Evolutionary conservation across 768 basidiomycete genomes (phyloP), one percentile per base, ranked within the genome.

Genomic region (Mycena rosella): DNA sequence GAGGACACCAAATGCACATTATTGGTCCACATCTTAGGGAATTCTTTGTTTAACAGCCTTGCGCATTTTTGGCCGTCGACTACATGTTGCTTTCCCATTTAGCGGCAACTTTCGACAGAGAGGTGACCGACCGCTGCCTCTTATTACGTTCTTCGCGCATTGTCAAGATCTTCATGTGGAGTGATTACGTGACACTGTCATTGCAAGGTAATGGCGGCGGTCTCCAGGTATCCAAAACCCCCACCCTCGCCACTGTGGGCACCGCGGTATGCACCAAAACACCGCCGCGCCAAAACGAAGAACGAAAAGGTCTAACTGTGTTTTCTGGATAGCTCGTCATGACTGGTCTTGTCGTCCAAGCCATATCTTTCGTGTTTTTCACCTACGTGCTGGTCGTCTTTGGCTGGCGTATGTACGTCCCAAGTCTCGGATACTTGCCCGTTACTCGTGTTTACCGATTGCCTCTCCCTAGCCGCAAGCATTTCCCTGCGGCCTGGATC

Each of bases 21-120:
- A 34, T 48, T 29, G 2, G 13, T 6, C 44, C n/a, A 2, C 11
- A 8, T 34, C 30, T 26, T n/a, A n/a, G n/a, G n/a, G n/a, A 51
- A 49, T 27, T 5, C 29, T 17, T 11, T 24, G 34, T 29, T 15
- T 27, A 34, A 40, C 55, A 86, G 85, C 88, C 89, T 2, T 90
- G 89, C 73, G 86, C 85, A 22, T 89, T 88, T 76, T 83, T 87
- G 51, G 86, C 86, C 1, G 80, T 84, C 14, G 79, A 85, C 67
- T 89, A 90, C 73, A 70, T 86, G 68, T 76, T 88, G 38, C 80
- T 89, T 0, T 84, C 86, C 6, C 84, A 79, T 11, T 75, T 90
- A 6, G 84, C 85, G 2, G 22, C 48, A 5, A 62, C 47, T 6
- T 65, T 74, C 22, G 75, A 73, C 14, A 74, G 80, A 51, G 73